Evolutionary conservation across 306 rosid genomes (phyloP), one percentile per base, ranked within the genome.

Genomic region (Cucumis cinereus): DNA sequence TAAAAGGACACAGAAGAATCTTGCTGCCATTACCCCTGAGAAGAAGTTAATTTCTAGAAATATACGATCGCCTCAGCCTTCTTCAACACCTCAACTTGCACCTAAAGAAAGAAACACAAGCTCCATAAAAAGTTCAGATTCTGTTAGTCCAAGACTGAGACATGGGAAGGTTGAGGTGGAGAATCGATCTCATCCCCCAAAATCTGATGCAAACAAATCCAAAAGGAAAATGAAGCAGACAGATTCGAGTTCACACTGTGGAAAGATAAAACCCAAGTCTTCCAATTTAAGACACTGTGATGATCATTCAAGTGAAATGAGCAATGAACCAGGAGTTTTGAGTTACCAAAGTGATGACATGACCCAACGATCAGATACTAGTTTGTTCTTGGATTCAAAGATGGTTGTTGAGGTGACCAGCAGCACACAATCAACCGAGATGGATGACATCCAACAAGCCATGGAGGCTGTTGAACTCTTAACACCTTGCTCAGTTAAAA

Each of bases 81-180:
- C 72, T 49, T 40, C 89, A 22, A 86, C 83, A 86, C 24, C 92
- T 74, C 88, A 84, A 79, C 87, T 81, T 49, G 40, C 75, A 47
- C 78, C 74, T n/a, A 84, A 70, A 64, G 93, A 88, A 77, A 85
- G 77, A 69, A 49, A 62, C 69, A 66, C 73, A 61, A 82, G 78
- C 77, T 81, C 89, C 60, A 84, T 57, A 28, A 93, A 86, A 85
- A 84, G 81, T 81, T 78, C 91, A 4, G 89, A 90, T 68, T 83
- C 96, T 20, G 84, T 86, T 76, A 93, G 98, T 82, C 98, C 97
- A 14, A 91, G 91, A 83, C 81, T 88, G 80, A 97, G 83, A 74
- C 91, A 80, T 86, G 89, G 87, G 89, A 93, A 86, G 85, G 80
- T 78, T 73, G 93, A 91, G 79, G 78, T 83, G 80, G 97, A 87